phyloP scores from a whole-genome alignment of 2,329 filamentous ascomycete species.

The Colletotrichum gigasporum region DNA sequence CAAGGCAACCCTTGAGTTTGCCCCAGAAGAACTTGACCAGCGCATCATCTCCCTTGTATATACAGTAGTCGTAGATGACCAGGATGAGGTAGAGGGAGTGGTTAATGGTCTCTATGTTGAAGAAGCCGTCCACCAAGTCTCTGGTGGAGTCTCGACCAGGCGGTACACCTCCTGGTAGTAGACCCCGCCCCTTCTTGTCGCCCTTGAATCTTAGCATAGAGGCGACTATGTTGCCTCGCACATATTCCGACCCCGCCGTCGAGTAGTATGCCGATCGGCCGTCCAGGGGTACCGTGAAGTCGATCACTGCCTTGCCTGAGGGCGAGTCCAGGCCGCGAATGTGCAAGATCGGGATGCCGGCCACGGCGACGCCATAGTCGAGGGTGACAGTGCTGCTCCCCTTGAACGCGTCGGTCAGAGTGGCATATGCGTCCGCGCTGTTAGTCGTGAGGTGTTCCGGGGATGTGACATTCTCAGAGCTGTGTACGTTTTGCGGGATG shows the following conservation, averaged over 20 bases:
- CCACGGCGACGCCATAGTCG: conserved; percentile 4
- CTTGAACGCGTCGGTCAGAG: not conserved
- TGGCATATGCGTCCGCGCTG: not conserved
- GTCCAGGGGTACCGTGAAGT: conserved; percentile 6
- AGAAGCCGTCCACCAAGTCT: not conserved
- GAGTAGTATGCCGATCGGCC: conserved; percentile 5
- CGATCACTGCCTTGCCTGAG: not conserved
- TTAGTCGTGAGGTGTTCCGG: not conserved
- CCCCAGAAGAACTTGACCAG: not conserved
- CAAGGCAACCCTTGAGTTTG: not conserved
- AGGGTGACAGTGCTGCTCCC: not conserved
- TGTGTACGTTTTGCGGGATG: not conserved
- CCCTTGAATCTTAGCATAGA: not conserved
- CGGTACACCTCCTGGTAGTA: conserved; percentile 1
- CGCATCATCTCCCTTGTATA: not conserved
- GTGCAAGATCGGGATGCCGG: not conserved
- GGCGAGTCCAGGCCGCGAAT: not conserved
- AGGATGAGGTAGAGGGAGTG: conserved; percentile 1
- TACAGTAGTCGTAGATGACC: conserved; percentile 2
- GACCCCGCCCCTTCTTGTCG: not conserved
- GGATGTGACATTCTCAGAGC: not conserved
- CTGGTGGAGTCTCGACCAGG: conserved; percentile 2
- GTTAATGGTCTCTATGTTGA: conserved; percentile 11
- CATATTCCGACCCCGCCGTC: not conserved
- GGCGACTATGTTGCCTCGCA: not conserved